A percentile compares a stretch with the other conserved stretches of the same genome.
These are phyloP conservation scores for Cryptosporidium sp. DNA, from an alignment of 169 alveolate species.

Conservation along the genomic window DNA sequence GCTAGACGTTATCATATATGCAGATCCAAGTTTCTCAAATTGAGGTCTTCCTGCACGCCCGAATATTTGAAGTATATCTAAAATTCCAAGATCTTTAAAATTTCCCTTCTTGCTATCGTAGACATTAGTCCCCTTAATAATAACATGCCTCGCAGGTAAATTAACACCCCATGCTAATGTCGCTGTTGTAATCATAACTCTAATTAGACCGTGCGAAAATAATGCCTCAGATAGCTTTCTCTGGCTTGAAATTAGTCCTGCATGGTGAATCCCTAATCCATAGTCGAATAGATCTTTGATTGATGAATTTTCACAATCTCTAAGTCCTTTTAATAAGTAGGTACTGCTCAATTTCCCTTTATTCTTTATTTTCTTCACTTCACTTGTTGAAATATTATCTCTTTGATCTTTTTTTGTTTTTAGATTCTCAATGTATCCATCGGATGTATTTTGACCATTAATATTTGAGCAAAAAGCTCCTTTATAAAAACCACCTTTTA, in stretches of 20 bases:
- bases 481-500: conserved; percentile 81
- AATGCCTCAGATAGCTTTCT: conserved; percentile 96
- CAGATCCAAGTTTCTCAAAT: conserved; percentile 98
- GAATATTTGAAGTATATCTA: conserved; percentile 99
- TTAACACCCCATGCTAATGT: conserved; percentile 99
- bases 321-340: conserved; percentile 13
- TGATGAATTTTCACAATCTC: conserved; percentile 77
- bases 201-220: conserved; percentile 94
- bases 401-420: conserved; percentile 44
- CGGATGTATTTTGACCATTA: conserved; percentile 88
- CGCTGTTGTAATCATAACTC: conserved; percentile 97
- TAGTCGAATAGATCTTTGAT: conserved; percentile 94
- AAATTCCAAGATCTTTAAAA: conserved; percentile 96
- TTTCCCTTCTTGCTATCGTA: conserved; percentile 97
- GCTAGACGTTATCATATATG: conserved; percentile 96
- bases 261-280: conserved; percentile 99
- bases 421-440: conserved; percentile 70
- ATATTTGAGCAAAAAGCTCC: conserved; percentile 91
- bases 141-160: conserved; percentile 99
- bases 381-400: background rate
- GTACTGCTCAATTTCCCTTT: background rate
- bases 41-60: conserved; percentile 99
- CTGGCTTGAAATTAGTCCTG: conserved; percentile 98
- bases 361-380: background rate
- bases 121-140: conserved; percentile 99